phyloP scores from a whole-genome alignment of 73 alveolate genomes.

The Blepharisma japonicum region DNA sequence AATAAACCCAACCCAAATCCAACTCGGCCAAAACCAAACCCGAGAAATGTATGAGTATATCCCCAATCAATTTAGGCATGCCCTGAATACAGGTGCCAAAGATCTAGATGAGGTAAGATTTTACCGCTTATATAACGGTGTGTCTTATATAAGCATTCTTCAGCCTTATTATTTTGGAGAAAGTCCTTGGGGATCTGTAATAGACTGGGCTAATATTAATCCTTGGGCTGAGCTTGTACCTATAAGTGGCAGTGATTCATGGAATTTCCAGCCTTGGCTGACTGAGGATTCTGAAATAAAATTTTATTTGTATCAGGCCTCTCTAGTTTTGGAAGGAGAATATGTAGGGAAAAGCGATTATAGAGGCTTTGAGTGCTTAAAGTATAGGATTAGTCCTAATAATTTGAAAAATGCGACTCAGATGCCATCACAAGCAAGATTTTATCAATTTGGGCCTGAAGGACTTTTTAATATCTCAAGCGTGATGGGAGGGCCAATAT shows the following conservation, averaged over 20 bases:
- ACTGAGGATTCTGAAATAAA: neutral
- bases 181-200: neutral
- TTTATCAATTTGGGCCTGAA: neutral
- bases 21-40: neutral
- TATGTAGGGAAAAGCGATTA: neutral
- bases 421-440: too few species aligned
- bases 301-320: neutral
- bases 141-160: neutral
- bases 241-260: neutral
- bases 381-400: neutral
- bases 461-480: neutral
- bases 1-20: neutral
- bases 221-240: neutral
- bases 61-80: neutral
- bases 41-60: neutral
- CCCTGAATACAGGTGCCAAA: constrained; percentile 2
- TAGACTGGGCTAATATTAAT: neutral
- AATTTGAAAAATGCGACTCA: neutral
- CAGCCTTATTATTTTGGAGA: neutral
- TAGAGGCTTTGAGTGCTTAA: neutral
- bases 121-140: neutral
- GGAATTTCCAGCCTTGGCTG: neutral
- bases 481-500: neutral
- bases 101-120: neutral
- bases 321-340: neutral